Conservation (phyloP, 306 rosid genomes). For the Prosopis cineraria region DNA sequence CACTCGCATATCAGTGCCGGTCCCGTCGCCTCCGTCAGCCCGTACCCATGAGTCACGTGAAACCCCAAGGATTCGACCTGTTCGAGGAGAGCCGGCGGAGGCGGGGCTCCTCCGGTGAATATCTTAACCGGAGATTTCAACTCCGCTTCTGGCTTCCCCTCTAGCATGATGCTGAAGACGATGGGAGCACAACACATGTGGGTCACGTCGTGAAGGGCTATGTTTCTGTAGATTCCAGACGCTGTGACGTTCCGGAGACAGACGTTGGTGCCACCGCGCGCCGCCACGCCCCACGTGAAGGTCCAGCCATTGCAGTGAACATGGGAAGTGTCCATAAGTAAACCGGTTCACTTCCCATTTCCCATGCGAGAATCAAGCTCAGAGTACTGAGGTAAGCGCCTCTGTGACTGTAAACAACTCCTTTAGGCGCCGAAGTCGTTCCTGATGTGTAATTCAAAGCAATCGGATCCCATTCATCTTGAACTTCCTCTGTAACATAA, state of each 20-base stretch:
- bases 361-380: slow-evolving; percentile 58
- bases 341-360: slow-evolving; percentile 59
- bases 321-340: slow-evolving; percentile 73
- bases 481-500: slow-evolving; percentile 12
- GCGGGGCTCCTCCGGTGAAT: slow-evolving; percentile 75
- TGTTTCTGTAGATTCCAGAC: slow-evolving; percentile 42
- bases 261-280: slow-evolving; percentile 72
- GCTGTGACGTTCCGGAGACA: slow-evolving; percentile 60
- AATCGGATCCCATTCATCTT: slow-evolving; percentile 63
- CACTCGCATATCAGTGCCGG: slow-evolving; percentile 73
- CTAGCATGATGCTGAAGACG: slow-evolving; percentile 61
- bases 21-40: slow-evolving; percentile 71
- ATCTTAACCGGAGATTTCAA: slow-evolving; percentile 40
- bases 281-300: slow-evolving; percentile 76
- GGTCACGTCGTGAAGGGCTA: slow-evolving; percentile 52
- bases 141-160: slow-evolving; percentile 34
- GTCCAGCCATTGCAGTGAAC: slow-evolving; percentile 87
- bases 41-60: slow-evolving; percentile 68
- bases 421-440: slow-evolving; percentile 71
- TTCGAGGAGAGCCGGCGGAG: slow-evolving; percentile 53
- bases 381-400: slow-evolving; percentile 68
- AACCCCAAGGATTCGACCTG: slow-evolving; percentile 60
- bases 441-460: slow-evolving; percentile 76
- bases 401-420: slow-evolving; percentile 71
- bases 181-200: slow-evolving; percentile 83